Percentiles rank a stretch among this genome's conserved stretches.
Conservation (phyloP, 352 stramenopile genomes). For the Pythium sukuiense region DNA sequence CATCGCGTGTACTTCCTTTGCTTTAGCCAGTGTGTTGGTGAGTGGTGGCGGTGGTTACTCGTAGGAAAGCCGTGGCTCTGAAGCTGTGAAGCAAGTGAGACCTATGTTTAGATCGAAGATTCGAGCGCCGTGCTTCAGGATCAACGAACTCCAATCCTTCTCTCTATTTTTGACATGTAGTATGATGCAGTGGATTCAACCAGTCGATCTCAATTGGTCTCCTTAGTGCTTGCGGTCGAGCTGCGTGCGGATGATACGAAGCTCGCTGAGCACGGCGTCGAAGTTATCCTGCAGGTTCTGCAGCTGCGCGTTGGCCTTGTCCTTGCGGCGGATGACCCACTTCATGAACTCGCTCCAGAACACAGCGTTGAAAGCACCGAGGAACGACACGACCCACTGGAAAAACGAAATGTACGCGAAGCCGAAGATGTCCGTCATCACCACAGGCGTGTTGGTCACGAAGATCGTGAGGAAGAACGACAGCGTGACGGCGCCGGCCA, state of each 20-base stretch:
- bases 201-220: neutral
- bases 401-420: slow-evolving; percentile 70
- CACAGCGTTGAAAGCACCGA: slow-evolving; percentile 43
- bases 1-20: too few species aligned
- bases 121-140: too few species aligned
- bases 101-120: neutral
- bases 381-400: slow-evolving; percentile 47
- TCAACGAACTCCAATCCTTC: too few species aligned
- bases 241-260: slow-evolving; percentile 11
- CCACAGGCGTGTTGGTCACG: slow-evolving; percentile 50
- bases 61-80: too few species aligned
- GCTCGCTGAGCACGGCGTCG: slow-evolving; percentile 39
- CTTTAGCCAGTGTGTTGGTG: too few species aligned
- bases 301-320: slow-evolving; percentile 5
- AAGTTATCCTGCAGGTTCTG: slow-evolving; percentile 36
- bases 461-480: slow-evolving; percentile 58
- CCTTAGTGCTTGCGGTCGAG: slow-evolving; percentile 13
- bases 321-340: slow-evolving; percentile 37
- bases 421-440: slow-evolving; percentile 65
- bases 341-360: slow-evolving; percentile 68
- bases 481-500: slow-evolving; percentile 53
- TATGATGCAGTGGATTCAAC: too few species aligned
- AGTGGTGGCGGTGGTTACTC: too few species aligned
- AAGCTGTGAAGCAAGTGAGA: neutral
- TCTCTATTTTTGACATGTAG: neutral